These are phyloP conservation scores for Candida germanica DNA, from an alignment of 805 yeast species.

Conservation along the genomic window DNA sequence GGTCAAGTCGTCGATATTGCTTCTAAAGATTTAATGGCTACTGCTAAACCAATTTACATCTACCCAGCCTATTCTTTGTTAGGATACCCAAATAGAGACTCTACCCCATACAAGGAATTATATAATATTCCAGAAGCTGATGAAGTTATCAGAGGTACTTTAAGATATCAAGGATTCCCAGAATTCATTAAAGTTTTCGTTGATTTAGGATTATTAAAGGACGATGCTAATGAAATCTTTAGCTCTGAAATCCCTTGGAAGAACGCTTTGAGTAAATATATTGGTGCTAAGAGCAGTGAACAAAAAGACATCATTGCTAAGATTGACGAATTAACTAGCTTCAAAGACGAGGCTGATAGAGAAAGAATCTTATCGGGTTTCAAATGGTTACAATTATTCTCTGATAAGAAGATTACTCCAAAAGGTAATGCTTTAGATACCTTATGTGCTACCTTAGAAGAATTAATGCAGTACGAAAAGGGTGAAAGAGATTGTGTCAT, in stretches of 20 bases:
- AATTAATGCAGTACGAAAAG: constrained; percentile 91
- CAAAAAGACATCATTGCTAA: constrained; percentile 74
- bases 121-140: constrained; percentile 97
- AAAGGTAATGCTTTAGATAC: constrained; percentile 95
- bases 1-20: constrained; percentile 77
- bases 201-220: constrained; percentile 88
- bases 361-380: constrained; percentile 84
- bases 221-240: constrained; percentile 62
- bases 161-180: constrained; percentile 98
- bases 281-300: constrained; percentile 68
- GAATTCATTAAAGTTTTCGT: constrained; percentile 94
- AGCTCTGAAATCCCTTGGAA: constrained; percentile 71
- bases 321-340: constrained; percentile 73
- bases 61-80: constrained; percentile 95
- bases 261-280: constrained; percentile 71
- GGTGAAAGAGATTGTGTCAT: constrained; percentile 95
- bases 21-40: constrained; percentile 90
- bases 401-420: constrained; percentile 72
- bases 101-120: constrained; percentile 87
- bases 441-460: constrained; percentile 92
- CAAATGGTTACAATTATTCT: constrained; percentile 91
- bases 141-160: constrained; percentile 93
- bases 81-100: constrained; percentile 97
- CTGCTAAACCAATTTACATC: constrained; percentile 92
- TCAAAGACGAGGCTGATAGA: constrained; percentile 79